Percentiles rank a stretch among this genome's conserved stretches.
Evolutionary conservation across 2,329 filamentous ascomycete genomes (phyloP).

Genomic region (Ophiocordyceps camponoti-saundersi): DNA sequence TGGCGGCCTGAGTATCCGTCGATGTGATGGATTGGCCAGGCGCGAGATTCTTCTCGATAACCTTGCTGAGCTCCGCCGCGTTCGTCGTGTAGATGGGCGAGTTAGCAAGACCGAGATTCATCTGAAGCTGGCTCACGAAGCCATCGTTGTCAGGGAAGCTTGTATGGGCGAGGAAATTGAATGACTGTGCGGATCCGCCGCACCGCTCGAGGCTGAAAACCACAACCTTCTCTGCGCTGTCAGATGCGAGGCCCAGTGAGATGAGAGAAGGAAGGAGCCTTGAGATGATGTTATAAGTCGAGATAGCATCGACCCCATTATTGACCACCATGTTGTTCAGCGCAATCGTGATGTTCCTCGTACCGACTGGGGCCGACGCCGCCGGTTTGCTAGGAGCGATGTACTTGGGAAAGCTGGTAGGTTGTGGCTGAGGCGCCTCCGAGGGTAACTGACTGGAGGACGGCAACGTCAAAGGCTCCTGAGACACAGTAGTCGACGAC

Average conservation of each 20-base stretch:
- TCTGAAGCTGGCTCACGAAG: constrained; percentile 48
- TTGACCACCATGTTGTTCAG: constrained; percentile 37
- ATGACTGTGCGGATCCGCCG: constrained; percentile 49
- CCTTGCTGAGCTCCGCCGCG: not conserved
- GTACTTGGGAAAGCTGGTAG: constrained; percentile 52
- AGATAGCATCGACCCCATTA: constrained; percentile 50
- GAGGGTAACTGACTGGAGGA: constrained; percentile 15
- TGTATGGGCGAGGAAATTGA: constrained; percentile 53
- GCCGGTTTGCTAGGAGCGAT: constrained; percentile 53
- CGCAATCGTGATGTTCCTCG: constrained; percentile 24
- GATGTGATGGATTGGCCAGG: not conserved
- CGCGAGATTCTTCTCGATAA: not conserved
- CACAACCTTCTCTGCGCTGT: constrained; percentile 29
- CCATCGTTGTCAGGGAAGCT: constrained; percentile 48
- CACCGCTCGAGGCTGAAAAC: constrained; percentile 62
- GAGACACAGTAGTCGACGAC: not conserved
- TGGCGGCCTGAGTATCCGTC: constrained; percentile 10
- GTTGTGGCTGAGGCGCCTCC: constrained; percentile 35
- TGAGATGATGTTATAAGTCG: not conserved
- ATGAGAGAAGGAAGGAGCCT: not conserved
- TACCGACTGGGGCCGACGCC: constrained; percentile 38
- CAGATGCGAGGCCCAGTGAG: not conserved
- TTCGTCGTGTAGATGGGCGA: constrained; percentile 48
- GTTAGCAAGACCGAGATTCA: constrained; percentile 54
- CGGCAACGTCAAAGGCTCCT: constrained; percentile 8